Evolutionary conservation across 2,329 filamentous ascomycete genomes (phyloP).

Genomic region (Colletotrichum scovillei): DNA sequence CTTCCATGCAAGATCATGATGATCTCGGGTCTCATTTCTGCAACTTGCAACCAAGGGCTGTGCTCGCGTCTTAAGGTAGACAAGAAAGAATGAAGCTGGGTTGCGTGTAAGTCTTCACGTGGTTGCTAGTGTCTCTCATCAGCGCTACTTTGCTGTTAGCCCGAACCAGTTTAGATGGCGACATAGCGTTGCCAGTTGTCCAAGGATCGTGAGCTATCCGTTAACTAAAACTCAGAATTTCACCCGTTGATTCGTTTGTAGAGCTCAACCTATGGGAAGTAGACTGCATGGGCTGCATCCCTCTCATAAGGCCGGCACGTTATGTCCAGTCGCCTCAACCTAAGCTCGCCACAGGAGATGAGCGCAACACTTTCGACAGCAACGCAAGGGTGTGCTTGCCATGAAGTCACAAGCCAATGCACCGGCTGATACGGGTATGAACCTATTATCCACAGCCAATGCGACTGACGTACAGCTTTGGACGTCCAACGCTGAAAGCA

Average conservation of each 20-base stretch:
- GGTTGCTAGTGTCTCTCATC: slow-evolving; percentile 15
- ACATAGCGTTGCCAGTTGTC: slow-evolving; percentile 33
- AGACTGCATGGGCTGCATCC: neutral
- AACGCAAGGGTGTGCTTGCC: slow-evolving; percentile 1
- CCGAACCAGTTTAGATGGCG: neutral
- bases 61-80: slow-evolving; percentile 8
- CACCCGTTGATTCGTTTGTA: neutral
- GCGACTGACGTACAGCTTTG: neutral
- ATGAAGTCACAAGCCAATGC: neutral
- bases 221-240: neutral
- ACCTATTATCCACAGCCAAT: neutral
- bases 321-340: neutral
- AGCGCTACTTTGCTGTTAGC: slow-evolving; percentile 5
- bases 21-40: neutral
- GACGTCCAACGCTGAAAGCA: neutral
- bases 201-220: neutral
- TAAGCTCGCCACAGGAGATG: neutral
- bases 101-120: slow-evolving; percentile 9
- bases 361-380: neutral
- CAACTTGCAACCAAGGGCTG: neutral
- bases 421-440: neutral
- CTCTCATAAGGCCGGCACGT: neutral
- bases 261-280: neutral
- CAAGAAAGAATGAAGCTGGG: neutral
- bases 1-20: neutral